Base-by-base conservation (phyloP, 2,329 filamentous ascomycete genomes). In the Neonectria neomacrospora region DNA sequence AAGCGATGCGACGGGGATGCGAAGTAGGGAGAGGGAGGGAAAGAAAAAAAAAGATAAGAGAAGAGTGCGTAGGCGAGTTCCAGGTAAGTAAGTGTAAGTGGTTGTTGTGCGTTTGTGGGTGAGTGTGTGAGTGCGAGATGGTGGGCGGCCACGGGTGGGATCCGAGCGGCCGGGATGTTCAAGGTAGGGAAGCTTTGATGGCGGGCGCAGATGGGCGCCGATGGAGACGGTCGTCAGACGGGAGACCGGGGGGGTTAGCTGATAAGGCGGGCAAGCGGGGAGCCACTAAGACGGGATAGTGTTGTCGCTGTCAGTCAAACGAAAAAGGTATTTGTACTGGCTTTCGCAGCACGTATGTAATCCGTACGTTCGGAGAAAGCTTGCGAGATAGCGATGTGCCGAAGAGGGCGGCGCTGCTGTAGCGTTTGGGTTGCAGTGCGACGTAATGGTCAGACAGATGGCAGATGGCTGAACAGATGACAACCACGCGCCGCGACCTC, bases 181-280 rank as follows among this genome's bases (percentile, higher is more conserved):
- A 73, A 66, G 65, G 69, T 64, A 68, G 50, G 61, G 69, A 70
- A 69, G 65, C 47, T 60, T 64, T 61, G 71, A 67, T 73, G 70
- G 68, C 68, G 67, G 74, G 70, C 71, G 71, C 69, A 73, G 73
- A 73, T 68, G 73, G 66, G 68, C 71, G 71, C 71, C 59, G 71
- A 72, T 73, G 71, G 64, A 56, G 69, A 67, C 63, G 50, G 67
- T 70, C 66, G 64, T 70, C 68, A 64, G 56, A 67, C 59, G 56
- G 63, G 65, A 70, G 67, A 64, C 69, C 65, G 70, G 69, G 65
- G 37, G 59, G 66, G 55, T 65, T 71, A 70, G 68, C 71, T 73
- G 71, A 73, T 73, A 73, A 73, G 71, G 65, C 69, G 67, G 63
- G 55, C 66, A 69, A 68, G 69, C 69, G 69, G 71, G 71, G 66